Base-by-base conservation (phyloP, 148 eudicot species). In the Arbutus unedo region DNA sequence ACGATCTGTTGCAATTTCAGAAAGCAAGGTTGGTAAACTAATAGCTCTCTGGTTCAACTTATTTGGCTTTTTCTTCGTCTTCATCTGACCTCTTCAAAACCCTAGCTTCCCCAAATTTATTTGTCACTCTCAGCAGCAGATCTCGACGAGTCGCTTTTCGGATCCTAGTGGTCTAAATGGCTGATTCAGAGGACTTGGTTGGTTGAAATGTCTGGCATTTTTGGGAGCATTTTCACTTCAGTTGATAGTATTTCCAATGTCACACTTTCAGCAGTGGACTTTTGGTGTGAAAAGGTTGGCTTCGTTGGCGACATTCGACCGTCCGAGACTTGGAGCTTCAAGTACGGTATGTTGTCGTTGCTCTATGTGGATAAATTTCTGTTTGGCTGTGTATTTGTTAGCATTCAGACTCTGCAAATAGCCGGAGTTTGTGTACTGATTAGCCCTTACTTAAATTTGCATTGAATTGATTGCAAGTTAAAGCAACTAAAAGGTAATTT, bases 271-370 rank as follows among this genome's bases (percentile, higher is more conserved):
- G 25, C 59, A 14, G 31, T 25, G 59, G 62, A 57, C 47, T 25
- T 75, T 19, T 11, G 82, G 88, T 84, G 85, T 75, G 74, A 71
- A 51, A 31, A 92, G 86, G 91, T 88, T 92, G 78, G 88, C 91
- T 80, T 75, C 93, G 43, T 81, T 88, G 82, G 84, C 91, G 4
- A 85, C 90, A 74, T 87, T 91, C 81, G 91, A 89, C 66, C 91
- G 95, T 38, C 90, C 93, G 11, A 85, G 92, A 79, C 74, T 86
- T 23, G 95, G 91, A 76, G 79, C 88, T 83, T 83, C 92, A 0
- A 92, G 87, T 81, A 89, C 92, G 89, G 93, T 89, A 83, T 74
- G 57, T 56, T 86, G 73, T 68, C 8, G 6, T 44, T 38, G 1
- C 7, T 79, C 78, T 56, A 15, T 64, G 21, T 55, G 49, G 49